Conservation (phyloP, 2,329 filamentous ascomycete genomes). For the Neoarthrinium moseri region DNA sequence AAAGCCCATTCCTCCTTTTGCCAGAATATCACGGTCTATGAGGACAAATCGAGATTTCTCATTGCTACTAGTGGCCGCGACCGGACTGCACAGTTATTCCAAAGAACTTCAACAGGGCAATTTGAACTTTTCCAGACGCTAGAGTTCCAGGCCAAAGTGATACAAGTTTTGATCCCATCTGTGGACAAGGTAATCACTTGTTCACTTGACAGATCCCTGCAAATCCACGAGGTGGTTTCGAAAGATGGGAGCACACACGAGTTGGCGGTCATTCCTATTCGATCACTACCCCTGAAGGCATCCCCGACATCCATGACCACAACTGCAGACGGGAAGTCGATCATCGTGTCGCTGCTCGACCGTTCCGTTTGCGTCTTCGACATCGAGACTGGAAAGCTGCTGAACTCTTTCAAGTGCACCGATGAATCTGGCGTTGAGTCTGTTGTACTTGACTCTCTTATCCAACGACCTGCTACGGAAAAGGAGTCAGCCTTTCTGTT, state of each 20-base stretch:
- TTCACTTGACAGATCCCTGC: slow-evolving; percentile 83
- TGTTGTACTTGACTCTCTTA: slow-evolving; percentile 78
- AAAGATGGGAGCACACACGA: slow-evolving; percentile 63
- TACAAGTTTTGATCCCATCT: slow-evolving; percentile 70
- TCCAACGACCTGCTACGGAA: slow-evolving; percentile 56
- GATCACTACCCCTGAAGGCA: slow-evolving; percentile 78
- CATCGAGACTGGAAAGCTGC: slow-evolving; percentile 65
- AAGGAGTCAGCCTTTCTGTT: slow-evolving; percentile 67
- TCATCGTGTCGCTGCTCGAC: slow-evolving; percentile 61
- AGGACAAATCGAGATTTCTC: slow-evolving; percentile 59
- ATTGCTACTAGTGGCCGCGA: slow-evolving; percentile 85
- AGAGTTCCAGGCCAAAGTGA: slow-evolving; percentile 87
- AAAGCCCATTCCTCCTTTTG: slow-evolving; percentile 88
- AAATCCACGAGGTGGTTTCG: slow-evolving; percentile 75
- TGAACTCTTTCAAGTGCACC: slow-evolving; percentile 76
- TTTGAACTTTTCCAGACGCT: slow-evolving; percentile 88
- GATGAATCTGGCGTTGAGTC: slow-evolving; percentile 80
- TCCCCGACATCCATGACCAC: slow-evolving; percentile 83
- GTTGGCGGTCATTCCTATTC: slow-evolving; percentile 74
- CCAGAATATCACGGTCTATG: slow-evolving; percentile 73
- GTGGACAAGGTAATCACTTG: slow-evolving; percentile 78
- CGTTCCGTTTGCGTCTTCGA: slow-evolving; percentile 62
- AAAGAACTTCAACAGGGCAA: slow-evolving; percentile 49
- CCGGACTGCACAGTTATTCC: slow-evolving; percentile 90
- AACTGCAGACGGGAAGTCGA: slow-evolving; percentile 56